Percentiles rank a stretch among this genome's conserved stretches.
Conservation (phyloP, 2,329 filamentous ascomycete genomes). For the Elsinoe ampelina region DNA sequence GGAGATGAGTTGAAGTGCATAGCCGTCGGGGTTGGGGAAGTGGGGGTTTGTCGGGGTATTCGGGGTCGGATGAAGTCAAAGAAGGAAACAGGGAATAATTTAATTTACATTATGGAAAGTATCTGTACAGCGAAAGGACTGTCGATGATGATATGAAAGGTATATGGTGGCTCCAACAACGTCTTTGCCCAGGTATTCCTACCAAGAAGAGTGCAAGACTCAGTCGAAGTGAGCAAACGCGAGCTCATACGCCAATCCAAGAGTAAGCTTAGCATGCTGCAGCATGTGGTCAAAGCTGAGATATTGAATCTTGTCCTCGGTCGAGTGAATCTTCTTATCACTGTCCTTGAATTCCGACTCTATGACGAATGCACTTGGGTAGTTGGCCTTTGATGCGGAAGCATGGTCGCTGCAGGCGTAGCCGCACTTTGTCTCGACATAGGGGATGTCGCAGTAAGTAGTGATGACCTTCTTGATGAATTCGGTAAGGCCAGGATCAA, state of each 20-base stretch:
- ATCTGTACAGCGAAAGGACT: not conserved
- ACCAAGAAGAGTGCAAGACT: not conserved
- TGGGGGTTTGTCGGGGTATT: conserved; percentile 3
- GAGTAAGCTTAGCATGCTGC: conserved; percentile 75
- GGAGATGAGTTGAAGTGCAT: not conserved
- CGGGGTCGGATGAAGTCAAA: conserved; percentile 6
- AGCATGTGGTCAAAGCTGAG: conserved; percentile 84
- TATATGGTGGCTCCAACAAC: too few relatives aligned
- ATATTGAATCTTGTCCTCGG: conserved; percentile 61
- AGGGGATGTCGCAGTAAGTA: conserved; percentile 82
- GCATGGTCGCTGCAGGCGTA: conserved; percentile 75
- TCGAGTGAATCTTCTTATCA: conserved; percentile 61
- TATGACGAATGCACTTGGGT: conserved; percentile 67
- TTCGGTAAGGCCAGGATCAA: conserved; percentile 68
- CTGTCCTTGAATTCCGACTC: conserved; percentile 58
- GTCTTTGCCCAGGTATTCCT: too few relatives aligned
- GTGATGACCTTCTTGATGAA: conserved; percentile 88
- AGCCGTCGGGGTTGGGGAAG: conserved; percentile 1
- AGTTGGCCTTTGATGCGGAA: conserved; percentile 63
- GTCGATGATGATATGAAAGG: too few relatives aligned
- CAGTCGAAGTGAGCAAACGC: conserved; percentile 49
- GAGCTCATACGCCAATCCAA: conserved; percentile 76
- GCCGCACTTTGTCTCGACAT: conserved; percentile 77
- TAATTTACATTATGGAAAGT: not conserved
- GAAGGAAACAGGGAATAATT: not conserved